These are phyloP conservation scores for Amyloporia xantha DNA, from an alignment of 768 basidiomycete genomes.

Conservation along the genomic window DNA sequence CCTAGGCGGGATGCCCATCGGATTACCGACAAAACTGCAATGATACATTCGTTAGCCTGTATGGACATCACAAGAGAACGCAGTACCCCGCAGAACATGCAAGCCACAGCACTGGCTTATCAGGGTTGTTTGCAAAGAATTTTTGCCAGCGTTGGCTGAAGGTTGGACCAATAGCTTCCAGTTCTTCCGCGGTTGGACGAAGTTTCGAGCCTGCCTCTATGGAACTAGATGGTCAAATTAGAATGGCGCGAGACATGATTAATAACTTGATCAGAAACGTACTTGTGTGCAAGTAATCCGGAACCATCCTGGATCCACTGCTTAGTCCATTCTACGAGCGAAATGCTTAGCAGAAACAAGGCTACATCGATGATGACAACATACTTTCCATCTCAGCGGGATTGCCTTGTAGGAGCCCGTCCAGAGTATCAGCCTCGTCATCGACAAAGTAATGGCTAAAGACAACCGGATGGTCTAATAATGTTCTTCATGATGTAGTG, in stretches of 20 bases:
- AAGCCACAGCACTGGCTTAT: conserved; percentile 48
- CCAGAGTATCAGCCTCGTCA: conserved; percentile 16
- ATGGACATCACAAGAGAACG: neutral
- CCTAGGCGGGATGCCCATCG: conserved; percentile 10
- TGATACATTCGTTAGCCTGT: neutral
- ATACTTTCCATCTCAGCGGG: conserved; percentile 15
- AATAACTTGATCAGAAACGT: neutral
- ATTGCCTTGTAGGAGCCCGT: conserved; percentile 13
- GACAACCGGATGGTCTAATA: conserved; percentile 12
- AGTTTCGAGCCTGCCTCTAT: conserved; percentile 52
- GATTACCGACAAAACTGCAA: conserved; percentile 22
- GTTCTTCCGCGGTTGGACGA: conserved; percentile 43
- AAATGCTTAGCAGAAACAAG: neutral
- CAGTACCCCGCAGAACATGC: conserved; percentile 36
- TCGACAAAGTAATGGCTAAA: conserved; percentile 10
- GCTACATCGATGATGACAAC: too few relatives aligned
- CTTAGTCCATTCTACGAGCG: conserved; percentile 26
- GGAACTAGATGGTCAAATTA: conserved; percentile 29
- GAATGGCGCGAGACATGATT: neutral
- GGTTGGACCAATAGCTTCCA: conserved; percentile 38
- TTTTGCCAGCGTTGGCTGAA: conserved; percentile 44
- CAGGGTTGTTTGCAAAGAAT: conserved; percentile 43
- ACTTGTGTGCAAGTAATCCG: conserved; percentile 54
- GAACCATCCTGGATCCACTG: conserved; percentile 34
- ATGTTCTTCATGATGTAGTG: too few relatives aligned